Percentiles rank a stretch among this genome's conserved stretches.
Evolutionary conservation across 2,329 filamentous ascomycete genomes (phyloP).

Genomic region (Cladosporium oxysporum): DNA sequence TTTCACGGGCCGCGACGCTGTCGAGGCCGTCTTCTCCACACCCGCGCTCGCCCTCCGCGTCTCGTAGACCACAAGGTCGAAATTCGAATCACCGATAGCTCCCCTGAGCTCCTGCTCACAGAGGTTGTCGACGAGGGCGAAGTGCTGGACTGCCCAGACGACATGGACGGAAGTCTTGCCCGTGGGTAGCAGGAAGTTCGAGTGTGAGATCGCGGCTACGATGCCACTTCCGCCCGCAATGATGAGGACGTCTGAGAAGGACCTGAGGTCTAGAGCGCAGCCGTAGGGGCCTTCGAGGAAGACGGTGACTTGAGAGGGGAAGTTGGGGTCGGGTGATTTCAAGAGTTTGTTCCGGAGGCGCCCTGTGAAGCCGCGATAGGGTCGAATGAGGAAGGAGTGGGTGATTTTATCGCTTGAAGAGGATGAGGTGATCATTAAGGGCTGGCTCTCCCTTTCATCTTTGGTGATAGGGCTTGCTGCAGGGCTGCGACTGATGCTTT

Average conservation of each 20-base stretch:
- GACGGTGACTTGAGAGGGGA: constrained; percentile 38
- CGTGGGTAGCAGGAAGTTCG: constrained; percentile 22
- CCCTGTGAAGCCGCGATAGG: constrained; percentile 54
- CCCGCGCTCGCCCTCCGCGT: neutral
- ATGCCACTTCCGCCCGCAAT: constrained; percentile 54
- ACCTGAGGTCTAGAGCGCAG: constrained; percentile 42
- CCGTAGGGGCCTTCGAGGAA: constrained; percentile 56
- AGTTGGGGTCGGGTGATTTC: constrained; percentile 29
- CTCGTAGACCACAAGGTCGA: neutral
- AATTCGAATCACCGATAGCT: neutral
- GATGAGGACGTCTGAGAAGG: constrained; percentile 44
- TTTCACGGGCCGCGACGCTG: constrained; percentile 17
- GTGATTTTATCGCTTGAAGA: neutral
- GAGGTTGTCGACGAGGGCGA: constrained; percentile 24
- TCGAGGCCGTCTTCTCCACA: neutral
- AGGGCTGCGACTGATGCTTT: constrained; percentile 1
- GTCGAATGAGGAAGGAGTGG: constrained; percentile 53
- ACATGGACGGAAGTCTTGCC: constrained; percentile 22
- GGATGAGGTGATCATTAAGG: constrained; percentile 20
- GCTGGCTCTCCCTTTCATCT: constrained; percentile 1
- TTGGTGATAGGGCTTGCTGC: constrained; percentile 7
- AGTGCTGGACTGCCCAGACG: constrained; percentile 25
- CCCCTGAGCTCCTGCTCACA: constrained; percentile 21
- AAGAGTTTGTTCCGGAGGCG: constrained; percentile 44
- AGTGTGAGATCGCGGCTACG: constrained; percentile 42